Percentiles rank a stretch among this genome's conserved stretches.
phyloP scores from a whole-genome alignment of 768 basidiomycete genomes.

The Pleurotus ostreatus region DNA sequence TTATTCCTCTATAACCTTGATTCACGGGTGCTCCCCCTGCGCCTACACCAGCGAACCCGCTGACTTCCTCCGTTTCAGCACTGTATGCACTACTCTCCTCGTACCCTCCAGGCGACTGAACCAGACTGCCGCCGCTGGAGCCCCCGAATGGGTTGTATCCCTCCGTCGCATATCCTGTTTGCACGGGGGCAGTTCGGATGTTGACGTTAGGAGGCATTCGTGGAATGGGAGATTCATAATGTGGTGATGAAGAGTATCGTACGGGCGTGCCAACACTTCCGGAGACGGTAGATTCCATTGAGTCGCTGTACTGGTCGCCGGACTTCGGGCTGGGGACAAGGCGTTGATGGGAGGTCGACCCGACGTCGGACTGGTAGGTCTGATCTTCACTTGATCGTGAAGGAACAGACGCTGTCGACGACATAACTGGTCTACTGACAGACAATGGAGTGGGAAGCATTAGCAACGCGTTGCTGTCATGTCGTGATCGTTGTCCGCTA shows the following conservation, averaged over 20 bases:
- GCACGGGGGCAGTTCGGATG: slow-evolving; percentile 20
- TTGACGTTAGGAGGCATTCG: slow-evolving; percentile 3
- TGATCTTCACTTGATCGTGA: slow-evolving; percentile 45
- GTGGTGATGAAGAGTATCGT: neutral
- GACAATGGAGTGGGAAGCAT: slow-evolving; percentile 76
- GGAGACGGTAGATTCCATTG: slow-evolving; percentile 28
- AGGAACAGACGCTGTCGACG: slow-evolving; percentile 43
- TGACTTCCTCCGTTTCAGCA: slow-evolving; percentile 28
- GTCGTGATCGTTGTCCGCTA: slow-evolving; percentile 45
- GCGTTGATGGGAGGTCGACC: slow-evolving; percentile 36
- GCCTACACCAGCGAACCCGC: slow-evolving; percentile 31
- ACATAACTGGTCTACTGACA: slow-evolving; percentile 45
- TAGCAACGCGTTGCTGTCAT: slow-evolving; percentile 68
- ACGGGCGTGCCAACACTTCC: slow-evolving; percentile 19
- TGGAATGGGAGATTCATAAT: slow-evolving; percentile 10
- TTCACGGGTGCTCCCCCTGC: slow-evolving; percentile 11
- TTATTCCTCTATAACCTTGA: slow-evolving; percentile 55
- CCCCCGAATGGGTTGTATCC: slow-evolving; percentile 56
- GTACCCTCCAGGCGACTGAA: slow-evolving; percentile 32
- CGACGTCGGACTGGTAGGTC: slow-evolving; percentile 36
- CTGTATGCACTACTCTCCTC: slow-evolving; percentile 32
- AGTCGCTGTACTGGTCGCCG: slow-evolving; percentile 34
- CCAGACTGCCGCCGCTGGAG: slow-evolving; percentile 17
- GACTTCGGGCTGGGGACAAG: slow-evolving; percentile 39
- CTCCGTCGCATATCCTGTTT: slow-evolving; percentile 35